Conservation (phyloP, 148 eudicot genomes). For the Tetragonia tetragonoides region DNA sequence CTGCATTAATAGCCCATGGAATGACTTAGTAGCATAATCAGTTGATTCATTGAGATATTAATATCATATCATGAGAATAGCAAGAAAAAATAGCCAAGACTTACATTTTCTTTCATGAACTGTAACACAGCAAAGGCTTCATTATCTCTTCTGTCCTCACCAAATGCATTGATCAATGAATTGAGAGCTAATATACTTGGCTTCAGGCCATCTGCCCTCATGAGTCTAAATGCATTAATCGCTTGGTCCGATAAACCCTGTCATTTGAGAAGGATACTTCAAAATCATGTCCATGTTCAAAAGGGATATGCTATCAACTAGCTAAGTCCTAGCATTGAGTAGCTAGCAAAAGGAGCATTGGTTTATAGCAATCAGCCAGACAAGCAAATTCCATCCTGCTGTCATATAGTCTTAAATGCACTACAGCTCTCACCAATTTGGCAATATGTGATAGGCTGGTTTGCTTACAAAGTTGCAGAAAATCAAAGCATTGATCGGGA, state of each 20-base stretch:
- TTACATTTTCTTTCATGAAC: conserved; percentile 91
- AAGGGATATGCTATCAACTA: not conserved
- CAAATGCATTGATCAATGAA: conserved; percentile 89
- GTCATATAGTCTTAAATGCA: not conserved
- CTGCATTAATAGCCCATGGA: conserved; percentile 41
- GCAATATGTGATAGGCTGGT: not conserved
- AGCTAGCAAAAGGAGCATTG: not conserved
- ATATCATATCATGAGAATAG: not conserved
- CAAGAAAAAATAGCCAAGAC: conserved; percentile 12
- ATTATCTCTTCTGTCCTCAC: conserved; percentile 82
- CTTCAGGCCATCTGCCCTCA: conserved; percentile 83
- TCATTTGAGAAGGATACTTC: conserved; percentile 18
- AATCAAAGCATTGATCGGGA: not conserved
- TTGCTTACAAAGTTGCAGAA: not conserved
- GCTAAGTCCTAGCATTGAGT: not conserved
- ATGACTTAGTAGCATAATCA: conserved; percentile 10
- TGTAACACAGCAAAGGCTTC: conserved; percentile 93
- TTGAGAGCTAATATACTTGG: conserved; percentile 87
- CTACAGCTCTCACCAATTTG: not conserved
- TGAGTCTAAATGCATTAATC: conserved; percentile 74
- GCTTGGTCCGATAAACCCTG: conserved; percentile 98
- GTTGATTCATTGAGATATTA: not conserved
- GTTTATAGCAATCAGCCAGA: not conserved
- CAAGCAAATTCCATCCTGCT: not conserved
- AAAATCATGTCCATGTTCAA: conserved; percentile 9